Percentiles rank a stretch among this genome's conserved stretches.
phyloP scores from a whole-genome alignment of 345 rosid species.

The Citrus cavaleriei region DNA sequence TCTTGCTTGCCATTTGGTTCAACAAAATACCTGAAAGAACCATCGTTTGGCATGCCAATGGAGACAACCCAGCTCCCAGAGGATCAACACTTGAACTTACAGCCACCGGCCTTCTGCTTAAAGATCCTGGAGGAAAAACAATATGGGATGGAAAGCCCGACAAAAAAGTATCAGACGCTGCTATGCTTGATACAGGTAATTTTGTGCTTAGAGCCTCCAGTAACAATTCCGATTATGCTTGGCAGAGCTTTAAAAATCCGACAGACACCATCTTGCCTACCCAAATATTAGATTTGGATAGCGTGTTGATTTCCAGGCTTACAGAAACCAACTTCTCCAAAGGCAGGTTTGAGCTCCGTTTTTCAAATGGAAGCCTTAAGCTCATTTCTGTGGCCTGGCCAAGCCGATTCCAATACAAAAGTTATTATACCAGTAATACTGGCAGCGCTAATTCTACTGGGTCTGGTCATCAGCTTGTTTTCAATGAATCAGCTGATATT shows the following conservation, averaged over 20 bases:
- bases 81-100: constrained; percentile 28
- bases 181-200: constrained; percentile 34
- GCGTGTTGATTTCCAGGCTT: constrained; percentile 11
- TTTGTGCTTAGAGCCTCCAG: constrained; percentile 26
- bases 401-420: neutral
- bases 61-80: constrained; percentile 8
- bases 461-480: constrained; percentile 11
- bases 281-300: constrained; percentile 23
- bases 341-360: constrained; percentile 27
- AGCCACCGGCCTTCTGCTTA: constrained; percentile 7
- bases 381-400: constrained; percentile 24
- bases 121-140: constrained; percentile 10
- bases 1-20: constrained; percentile 35
- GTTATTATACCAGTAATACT: constrained; percentile 20
- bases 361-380: constrained; percentile 16
- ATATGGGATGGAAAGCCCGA: constrained; percentile 9
- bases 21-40: constrained; percentile 27
- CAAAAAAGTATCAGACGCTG: constrained; percentile 1
- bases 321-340: constrained; percentile 12
- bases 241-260: constrained; percentile 44
- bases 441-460: neutral
- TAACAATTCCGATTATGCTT: constrained; percentile 10
- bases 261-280: constrained; percentile 37
- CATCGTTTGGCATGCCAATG: constrained; percentile 27
- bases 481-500: constrained; percentile 16